Percentiles rank a stretch among this genome's conserved stretches.
Conservation (phyloP, 2,329 filamentous ascomycete species). For the Nemania sp. region DNA sequence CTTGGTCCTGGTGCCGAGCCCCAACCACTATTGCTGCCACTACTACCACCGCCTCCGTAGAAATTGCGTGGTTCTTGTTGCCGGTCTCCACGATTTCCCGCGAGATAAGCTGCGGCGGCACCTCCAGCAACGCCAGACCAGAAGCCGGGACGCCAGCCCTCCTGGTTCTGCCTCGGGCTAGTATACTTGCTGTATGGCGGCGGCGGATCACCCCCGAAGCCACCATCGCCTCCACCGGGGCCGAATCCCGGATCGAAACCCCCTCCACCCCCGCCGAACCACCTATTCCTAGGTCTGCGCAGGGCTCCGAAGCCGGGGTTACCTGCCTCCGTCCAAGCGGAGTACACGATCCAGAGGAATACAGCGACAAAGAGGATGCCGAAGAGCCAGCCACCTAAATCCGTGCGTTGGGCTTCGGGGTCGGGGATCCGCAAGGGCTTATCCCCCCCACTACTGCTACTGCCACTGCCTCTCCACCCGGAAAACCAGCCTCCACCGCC, state of each 20-base stretch:
- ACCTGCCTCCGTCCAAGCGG: slow-evolving; percentile 55
- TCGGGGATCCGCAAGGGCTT: slow-evolving; percentile 14
- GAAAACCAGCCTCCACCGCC: slow-evolving; percentile 53
- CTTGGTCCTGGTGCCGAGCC: slow-evolving; percentile 34
- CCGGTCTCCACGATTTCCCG: slow-evolving; percentile 64
- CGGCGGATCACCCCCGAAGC: slow-evolving; percentile 60
- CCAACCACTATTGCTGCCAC: slow-evolving; percentile 49
- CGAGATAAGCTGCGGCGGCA: slow-evolving; percentile 75
- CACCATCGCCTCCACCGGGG: slow-evolving; percentile 55
- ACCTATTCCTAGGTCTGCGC: slow-evolving; percentile 47
- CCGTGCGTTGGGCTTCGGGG: slow-evolving; percentile 41
- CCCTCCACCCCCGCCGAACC: slow-evolving; percentile 54
- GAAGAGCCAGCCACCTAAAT: slow-evolving; percentile 64
- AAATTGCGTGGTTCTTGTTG: slow-evolving; percentile 47
- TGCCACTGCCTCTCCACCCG: slow-evolving; percentile 44
- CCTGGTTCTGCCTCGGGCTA: slow-evolving; percentile 45
- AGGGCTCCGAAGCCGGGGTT: slow-evolving; percentile 18
- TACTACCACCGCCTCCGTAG: slow-evolving; percentile 29
- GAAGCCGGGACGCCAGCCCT: slow-evolving; percentile 78
- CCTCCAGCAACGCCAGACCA: slow-evolving; percentile 77
- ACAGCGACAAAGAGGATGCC: slow-evolving; percentile 71
- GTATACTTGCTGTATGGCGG: slow-evolving; percentile 64
- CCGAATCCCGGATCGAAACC: slow-evolving; percentile 58
- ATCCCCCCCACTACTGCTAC: slow-evolving; percentile 43
- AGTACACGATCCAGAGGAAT: slow-evolving; percentile 71